Percentiles rank a stretch among this genome's conserved stretches.
Conservation (phyloP, 2,329 filamentous ascomycete species). For the Huntiella savannae region DNA sequence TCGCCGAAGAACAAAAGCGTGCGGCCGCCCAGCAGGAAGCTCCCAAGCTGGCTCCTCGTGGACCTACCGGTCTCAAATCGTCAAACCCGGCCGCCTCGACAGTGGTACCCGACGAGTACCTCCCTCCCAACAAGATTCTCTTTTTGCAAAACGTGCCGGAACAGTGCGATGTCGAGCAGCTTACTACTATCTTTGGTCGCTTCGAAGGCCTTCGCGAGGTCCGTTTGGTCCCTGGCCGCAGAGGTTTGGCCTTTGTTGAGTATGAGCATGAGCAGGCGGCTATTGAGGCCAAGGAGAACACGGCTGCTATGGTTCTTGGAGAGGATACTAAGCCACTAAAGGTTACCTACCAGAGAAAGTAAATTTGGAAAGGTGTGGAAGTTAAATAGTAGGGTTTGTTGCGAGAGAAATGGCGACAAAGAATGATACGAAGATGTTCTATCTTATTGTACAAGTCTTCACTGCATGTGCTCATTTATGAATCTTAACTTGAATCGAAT, state of each 20-base stretch:
- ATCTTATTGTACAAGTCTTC: no score
- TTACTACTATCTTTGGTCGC: constrained; percentile 64
- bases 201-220: constrained; percentile 94
- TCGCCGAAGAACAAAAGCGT: constrained; percentile 58
- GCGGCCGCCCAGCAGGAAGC: constrained; percentile 32
- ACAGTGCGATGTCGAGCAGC: constrained; percentile 60
- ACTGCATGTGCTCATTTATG: no score
- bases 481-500: constrained; percentile 1
- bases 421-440: no score
- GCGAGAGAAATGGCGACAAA: no score
- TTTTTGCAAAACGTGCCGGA: constrained; percentile 87
- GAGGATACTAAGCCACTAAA: constrained; percentile 52
- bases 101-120: constrained; percentile 89
- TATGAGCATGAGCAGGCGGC: constrained; percentile 82
- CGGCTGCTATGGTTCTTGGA: constrained; percentile 62
- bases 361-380: constrained; percentile 12
- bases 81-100: constrained; percentile 46
- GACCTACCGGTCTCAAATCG: constrained; percentile 53
- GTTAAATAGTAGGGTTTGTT: no score
- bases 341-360: constrained; percentile 92
- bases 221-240: constrained; percentile 66
- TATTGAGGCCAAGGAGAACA: constrained; percentile 85
- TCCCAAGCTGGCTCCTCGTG: constrained; percentile 27
- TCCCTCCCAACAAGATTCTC: constrained; percentile 91
- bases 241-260: constrained; percentile 87